Conservation (phyloP, 164 flowering plant species). For the Magnolia officinalis region DNA sequence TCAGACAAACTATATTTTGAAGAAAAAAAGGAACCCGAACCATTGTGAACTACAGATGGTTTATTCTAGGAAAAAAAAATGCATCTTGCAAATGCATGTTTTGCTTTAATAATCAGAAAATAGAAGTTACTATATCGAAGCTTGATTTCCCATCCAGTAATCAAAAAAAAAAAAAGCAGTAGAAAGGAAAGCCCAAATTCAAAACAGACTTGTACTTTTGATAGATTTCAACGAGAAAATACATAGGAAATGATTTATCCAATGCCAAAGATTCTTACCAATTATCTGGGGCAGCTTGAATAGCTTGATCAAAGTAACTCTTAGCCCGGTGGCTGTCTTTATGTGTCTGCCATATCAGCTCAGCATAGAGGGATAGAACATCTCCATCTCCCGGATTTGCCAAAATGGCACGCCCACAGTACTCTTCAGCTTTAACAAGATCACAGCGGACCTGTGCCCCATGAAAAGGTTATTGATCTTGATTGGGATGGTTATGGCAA, state of each 20-base stretch:
- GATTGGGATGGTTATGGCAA: too few species aligned
- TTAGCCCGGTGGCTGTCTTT: slow-evolving; percentile 67
- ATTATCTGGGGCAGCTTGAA: slow-evolving; percentile 79
- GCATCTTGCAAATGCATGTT: background rate
- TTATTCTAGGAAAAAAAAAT: too few species aligned
- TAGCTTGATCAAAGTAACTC: slow-evolving; percentile 74
- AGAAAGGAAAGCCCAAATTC: background rate
- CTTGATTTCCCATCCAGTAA: background rate
- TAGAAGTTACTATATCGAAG: background rate
- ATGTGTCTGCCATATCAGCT: slow-evolving; percentile 62
- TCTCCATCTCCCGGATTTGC: slow-evolving; percentile 66
- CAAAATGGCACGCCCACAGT: slow-evolving; percentile 74
- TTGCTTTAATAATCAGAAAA: background rate
- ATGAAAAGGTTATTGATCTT: background rate
- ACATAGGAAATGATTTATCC: background rate
- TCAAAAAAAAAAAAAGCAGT: too few species aligned
- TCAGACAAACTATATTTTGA: background rate
- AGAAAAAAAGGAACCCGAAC: background rate
- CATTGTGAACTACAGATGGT: background rate
- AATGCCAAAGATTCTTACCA: slow-evolving; percentile 37
- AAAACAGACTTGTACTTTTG: background rate
- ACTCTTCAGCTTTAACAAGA: slow-evolving; percentile 70
- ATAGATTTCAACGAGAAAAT: background rate
- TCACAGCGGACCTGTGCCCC: slow-evolving; percentile 61
- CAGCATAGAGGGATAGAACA: slow-evolving; percentile 65